Evolutionary conservation across 345 rosid species (phyloP).

Genomic region (Lepidium didymum): DNA sequence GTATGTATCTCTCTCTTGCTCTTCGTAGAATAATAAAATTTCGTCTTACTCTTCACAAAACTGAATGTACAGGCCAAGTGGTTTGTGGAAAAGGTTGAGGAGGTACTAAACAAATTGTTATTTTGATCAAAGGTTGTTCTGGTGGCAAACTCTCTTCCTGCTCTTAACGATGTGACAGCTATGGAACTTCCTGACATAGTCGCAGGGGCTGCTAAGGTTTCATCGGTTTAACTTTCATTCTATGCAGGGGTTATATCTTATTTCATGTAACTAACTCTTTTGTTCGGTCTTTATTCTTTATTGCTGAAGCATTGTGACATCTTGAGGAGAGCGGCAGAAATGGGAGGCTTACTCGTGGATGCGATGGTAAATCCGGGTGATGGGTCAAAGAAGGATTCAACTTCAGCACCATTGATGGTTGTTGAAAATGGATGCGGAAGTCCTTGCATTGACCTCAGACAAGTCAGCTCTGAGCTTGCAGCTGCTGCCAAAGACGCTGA

Average conservation of each 20-base stretch:
- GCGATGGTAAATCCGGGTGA: slow-evolving; percentile 66
- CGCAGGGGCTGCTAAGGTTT: slow-evolving; percentile 97
- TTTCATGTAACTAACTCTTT: neutral
- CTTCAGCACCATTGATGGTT: slow-evolving; percentile 91
- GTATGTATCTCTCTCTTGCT: slow-evolving; percentile 30
- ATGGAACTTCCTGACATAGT: slow-evolving; percentile 98
- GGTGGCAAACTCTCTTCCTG: slow-evolving; percentile 97
- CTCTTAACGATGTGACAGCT: slow-evolving; percentile 89
- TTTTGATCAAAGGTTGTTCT: slow-evolving; percentile 67
- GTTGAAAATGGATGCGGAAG: slow-evolving; percentile 99
- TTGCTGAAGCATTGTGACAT: slow-evolving; percentile 80
- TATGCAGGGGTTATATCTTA: neutral
- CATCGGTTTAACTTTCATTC: neutral
- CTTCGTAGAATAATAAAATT: neutral
- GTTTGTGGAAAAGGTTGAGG: neutral
- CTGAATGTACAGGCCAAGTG: neutral
- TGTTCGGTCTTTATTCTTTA: slow-evolving; percentile 1
- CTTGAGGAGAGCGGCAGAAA: slow-evolving; percentile 93
- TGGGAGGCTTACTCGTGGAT: slow-evolving; percentile 90
- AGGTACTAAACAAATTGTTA: neutral
- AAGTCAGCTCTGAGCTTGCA: slow-evolving; percentile 99
- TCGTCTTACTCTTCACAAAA: neutral
- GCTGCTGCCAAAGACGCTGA: slow-evolving; percentile 91
- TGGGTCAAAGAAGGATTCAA: slow-evolving; percentile 50
- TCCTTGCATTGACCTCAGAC: slow-evolving; percentile 95